Base-by-base conservation (phyloP, 2,329 filamentous ascomycete genomes). In the Sporothrix luriei region DNA sequence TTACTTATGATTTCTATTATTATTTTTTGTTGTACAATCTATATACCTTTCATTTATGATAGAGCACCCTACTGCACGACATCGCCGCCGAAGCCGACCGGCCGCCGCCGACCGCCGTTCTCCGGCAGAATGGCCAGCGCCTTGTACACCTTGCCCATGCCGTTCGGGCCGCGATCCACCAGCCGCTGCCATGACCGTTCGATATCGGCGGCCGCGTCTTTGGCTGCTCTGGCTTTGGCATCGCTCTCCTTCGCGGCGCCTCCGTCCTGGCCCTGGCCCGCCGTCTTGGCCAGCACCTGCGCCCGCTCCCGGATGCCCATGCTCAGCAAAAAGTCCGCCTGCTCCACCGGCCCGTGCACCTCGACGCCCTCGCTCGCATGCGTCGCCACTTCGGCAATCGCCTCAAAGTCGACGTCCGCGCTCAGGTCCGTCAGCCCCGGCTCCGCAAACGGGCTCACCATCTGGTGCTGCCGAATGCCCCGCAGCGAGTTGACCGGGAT, bases 71-170 rank as follows among this genome's bases (percentile, higher is more conserved):
- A 73, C 29, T 72, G 66, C n/a, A 72, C 74, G 9, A 88, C 80
- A 76, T 88, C 88, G 0, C 94, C 95, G 0, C 95, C 95, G 82
- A 99, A 98, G 0, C 95, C 95, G 68, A 97, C 93, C 2, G 94
- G 94, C 71, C 90, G 85, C 75, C 93, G 87, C 71, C 82, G 84
- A 1, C 91, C 90, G 48, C 84, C 85, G 73, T 91, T 92, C 79
- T 94, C 91, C 0, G 95, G 95, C 75, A 98, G 77, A 75, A 99
- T 92, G 14, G 94, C 92, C 84, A 99, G 85, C 29, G 88, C 94
- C 81, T 98, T 97, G 79, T 99, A 99, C 26, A 97, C 82, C 81
- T 90, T 94, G 0, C 95, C 95, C 95, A 99, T 99, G 0, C 93
- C 94, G 66, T 87, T 88, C 1, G 89, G 90, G 0, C 91, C 90